Percentiles rank a stretch among this genome's conserved stretches.
Conservation (phyloP, 2,329 filamentous ascomycete species). For the Sclerotinia subarctica region DNA sequence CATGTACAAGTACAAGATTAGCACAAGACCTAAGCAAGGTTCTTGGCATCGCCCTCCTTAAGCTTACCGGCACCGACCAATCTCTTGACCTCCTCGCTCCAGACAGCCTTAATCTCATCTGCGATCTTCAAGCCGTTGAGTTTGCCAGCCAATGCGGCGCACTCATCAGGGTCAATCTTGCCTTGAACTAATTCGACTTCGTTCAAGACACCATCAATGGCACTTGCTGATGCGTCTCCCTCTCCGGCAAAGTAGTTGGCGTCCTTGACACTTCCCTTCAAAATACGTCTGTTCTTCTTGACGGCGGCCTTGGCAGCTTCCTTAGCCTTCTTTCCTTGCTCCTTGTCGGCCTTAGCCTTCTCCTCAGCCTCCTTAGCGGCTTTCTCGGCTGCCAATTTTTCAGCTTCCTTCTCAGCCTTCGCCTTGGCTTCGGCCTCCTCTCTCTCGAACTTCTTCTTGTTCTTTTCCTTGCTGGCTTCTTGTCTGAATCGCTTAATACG, state of each 20-base stretch:
- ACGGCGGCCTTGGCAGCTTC: constrained; percentile 97
- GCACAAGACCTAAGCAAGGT: constrained; percentile 42
- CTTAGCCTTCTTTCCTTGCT: constrained; percentile 90
- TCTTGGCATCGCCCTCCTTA: constrained; percentile 78
- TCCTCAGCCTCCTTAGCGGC: constrained; percentile 81
- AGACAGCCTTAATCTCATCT: constrained; percentile 81
- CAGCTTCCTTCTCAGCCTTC: constrained; percentile 77
- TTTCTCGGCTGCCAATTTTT: constrained; percentile 80
- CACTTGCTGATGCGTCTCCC: constrained; percentile 67
- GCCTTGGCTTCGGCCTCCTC: constrained; percentile 88
- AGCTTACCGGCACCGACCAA: constrained; percentile 80
- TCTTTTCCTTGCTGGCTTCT: constrained; percentile 87
- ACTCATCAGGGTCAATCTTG: constrained; percentile 88
- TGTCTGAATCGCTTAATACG: constrained; percentile 97
- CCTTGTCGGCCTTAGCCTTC: constrained; percentile 78
- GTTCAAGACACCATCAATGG: constrained; percentile 78
- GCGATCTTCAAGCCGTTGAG: constrained; percentile 76
- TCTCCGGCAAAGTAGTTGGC: constrained; percentile 86
- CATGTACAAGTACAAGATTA: constrained; percentile 9
- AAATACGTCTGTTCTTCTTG: constrained; percentile 99
- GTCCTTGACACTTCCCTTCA: constrained; percentile 92
- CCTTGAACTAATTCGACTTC: constrained; percentile 84
- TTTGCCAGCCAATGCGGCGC: constrained; percentile 77
- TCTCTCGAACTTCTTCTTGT: constrained; percentile 87
- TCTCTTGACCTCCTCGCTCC: constrained; percentile 72